These are phyloP conservation scores for Inosperma sp. DNA, from an alignment of 768 basidiomycete genomes.

Conservation along the genomic window DNA sequence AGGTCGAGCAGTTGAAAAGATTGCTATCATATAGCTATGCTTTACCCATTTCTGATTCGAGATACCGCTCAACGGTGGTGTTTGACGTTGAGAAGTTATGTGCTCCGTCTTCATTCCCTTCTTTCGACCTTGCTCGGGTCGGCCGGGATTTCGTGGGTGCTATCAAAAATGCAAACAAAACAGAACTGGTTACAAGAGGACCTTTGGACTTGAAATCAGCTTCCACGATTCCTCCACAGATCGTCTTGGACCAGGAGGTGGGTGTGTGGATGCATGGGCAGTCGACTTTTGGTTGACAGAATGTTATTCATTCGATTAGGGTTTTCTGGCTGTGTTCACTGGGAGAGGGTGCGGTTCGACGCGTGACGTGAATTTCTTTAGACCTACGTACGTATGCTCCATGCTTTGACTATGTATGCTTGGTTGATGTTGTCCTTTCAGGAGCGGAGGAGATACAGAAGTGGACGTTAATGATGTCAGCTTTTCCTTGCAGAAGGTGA, in stretches of 20 bases:
- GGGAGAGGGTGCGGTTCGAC: conserved; percentile 5
- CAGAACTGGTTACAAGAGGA: conserved; percentile 3
- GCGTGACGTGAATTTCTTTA: conserved; percentile 6
- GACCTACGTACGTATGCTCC: conserved; percentile 4
- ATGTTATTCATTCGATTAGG: background rate
- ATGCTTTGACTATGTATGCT: background rate
- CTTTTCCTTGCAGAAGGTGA: conserved; percentile 2
- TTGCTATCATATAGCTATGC: conserved; percentile 3
- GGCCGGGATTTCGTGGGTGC: conserved; percentile 1
- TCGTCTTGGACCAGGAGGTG: conserved; percentile 8
- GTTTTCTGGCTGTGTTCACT: conserved; percentile 4
- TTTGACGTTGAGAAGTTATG: background rate
- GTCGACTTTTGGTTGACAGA: background rate
- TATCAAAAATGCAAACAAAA: conserved; percentile 7
- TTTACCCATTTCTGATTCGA: conserved; percentile 2
- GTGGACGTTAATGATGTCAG: conserved; percentile 7
- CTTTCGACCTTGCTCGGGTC: conserved; percentile 5
- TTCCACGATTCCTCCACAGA: background rate
- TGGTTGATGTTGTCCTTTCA: conserved; percentile 3
- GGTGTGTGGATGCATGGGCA: background rate
- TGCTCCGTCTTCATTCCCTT: background rate
- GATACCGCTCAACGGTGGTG: background rate
- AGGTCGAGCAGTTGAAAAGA: background rate
- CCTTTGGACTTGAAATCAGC: conserved; percentile 7
- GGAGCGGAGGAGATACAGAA: conserved; percentile 3